Base-by-base conservation (phyloP, 305 asterid genomes). In the Fraxinus baroniana region DNA sequence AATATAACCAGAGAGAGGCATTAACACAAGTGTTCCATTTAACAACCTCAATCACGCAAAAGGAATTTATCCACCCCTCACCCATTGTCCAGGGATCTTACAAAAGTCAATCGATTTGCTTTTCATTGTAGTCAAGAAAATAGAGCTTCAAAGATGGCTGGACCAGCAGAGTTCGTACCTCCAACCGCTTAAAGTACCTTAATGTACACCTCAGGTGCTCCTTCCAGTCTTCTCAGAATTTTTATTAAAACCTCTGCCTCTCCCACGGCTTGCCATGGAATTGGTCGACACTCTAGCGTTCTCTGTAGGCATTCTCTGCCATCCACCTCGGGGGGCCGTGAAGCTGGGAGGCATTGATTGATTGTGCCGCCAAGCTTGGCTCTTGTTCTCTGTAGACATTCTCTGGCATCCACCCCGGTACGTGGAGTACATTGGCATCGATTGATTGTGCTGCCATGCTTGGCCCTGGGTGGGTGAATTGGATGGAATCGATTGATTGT, bases 351-450 rank as follows among this genome's bases (percentile, higher is more conserved):
- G 15, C 30, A 60, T 7, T 60, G 60, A 17, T 46, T 6, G 41
- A 15, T 70, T 30, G 10, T 13, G 41, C 75, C n/a, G 75, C 75
- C 75, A 15, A 13, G 41, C 18, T 30, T 70, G 75, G 24, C 12
- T 70, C 7, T 2, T 32, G 75, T 70, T 70, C 41, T 70, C 41
- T 28, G 75, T 70, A 28, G 37, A 2, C 39, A 70, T 28, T 5
- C 41, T 70, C 75, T 26, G 36, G n/a, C n/a, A 24, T 26, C 33
- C 36, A 66, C 74, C 74, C 74, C 78, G 78, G 20, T 79, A 84
- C 7, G 8, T 46, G 18, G 32, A 12, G 66, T 49, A 5, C 30
- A 37, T 46, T 2, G 52, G 24, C 15, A 24, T 9, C 0, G 41
- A 15, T 26, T 3, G 62, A 37, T 68, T 28, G 5, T 36, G 62